Evolutionary conservation across 2,329 filamentous ascomycete species (phyloP).

Genomic region (Seiridium cupressi): DNA sequence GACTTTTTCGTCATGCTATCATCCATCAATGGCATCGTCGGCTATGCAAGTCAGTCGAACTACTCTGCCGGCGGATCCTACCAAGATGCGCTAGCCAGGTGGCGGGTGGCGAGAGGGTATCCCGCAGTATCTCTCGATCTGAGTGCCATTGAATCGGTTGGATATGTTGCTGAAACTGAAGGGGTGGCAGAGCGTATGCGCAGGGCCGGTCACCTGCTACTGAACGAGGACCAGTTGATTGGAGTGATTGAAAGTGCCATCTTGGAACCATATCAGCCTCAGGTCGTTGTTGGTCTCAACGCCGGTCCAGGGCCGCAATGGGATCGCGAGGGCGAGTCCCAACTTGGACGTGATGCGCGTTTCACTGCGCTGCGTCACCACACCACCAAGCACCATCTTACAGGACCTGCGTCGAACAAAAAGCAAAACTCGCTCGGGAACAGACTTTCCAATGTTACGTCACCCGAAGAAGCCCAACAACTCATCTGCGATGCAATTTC

Average conservation of each 20-base stretch:
- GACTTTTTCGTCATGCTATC: constrained; percentile 41
- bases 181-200: background rate
- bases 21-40: constrained; percentile 33
- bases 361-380: constrained; percentile 5
- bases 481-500: constrained; percentile 3
- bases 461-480: background rate
- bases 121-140: background rate
- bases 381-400: background rate
- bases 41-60: constrained; percentile 17
- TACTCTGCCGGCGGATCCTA: background rate
- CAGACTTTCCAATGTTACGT: background rate
- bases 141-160: background rate
- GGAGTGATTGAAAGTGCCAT: constrained; percentile 3
- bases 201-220: background rate
- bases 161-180: background rate
- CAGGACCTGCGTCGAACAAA: background rate
- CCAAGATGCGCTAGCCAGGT: constrained; percentile 1
- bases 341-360: constrained; percentile 8
- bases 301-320: background rate
- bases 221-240: constrained; percentile 5
- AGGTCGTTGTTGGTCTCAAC: background rate
- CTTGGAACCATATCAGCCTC: background rate
- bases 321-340: background rate
- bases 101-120: background rate
- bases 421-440: background rate